Conservation (phyloP, 371 early-diverging fungal species). For the Apophysomyces ossiformis region DNA sequence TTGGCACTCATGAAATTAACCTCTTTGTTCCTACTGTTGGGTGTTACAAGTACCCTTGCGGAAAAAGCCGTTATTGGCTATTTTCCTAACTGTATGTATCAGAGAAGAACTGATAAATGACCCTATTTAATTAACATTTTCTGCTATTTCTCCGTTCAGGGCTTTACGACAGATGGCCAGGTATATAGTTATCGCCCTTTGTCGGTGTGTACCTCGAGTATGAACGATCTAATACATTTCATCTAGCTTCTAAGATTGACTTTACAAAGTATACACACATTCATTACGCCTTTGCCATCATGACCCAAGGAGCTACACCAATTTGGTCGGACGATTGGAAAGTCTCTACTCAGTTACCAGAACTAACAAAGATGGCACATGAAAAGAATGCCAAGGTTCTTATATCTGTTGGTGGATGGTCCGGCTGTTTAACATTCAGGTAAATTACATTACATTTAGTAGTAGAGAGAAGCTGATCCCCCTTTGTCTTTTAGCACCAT, state of each 20-base stretch:
- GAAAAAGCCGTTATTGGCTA: conserved; percentile 38
- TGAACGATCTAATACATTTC: neutral
- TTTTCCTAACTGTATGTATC: conserved; percentile 43
- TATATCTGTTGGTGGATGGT: conserved; percentile 75
- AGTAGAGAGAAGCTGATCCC: conserved; percentile 15
- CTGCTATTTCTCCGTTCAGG: conserved; percentile 18
- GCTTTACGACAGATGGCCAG: conserved; percentile 35
- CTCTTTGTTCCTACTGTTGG: neutral
- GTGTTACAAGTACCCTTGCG: conserved; percentile 14
- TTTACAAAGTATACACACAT: conserved; percentile 59
- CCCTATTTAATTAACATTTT: neutral
- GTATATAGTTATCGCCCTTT: neutral
- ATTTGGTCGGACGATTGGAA: conserved; percentile 33
- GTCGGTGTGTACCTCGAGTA: neutral
- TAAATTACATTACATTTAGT: neutral
- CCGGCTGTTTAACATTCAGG: conserved; percentile 69
- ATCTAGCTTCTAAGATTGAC: conserved; percentile 41
- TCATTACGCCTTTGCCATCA: conserved; percentile 57
- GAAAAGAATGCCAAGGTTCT: conserved; percentile 50
- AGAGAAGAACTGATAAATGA: no score
- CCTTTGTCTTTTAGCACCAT: conserved; percentile 39
- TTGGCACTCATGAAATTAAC: conserved; percentile 1
- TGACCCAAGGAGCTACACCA: conserved; percentile 32
- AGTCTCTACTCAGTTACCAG: conserved; percentile 27
- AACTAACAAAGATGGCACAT: conserved; percentile 53